phyloP scores from a whole-genome alignment of 1,139 yeast species.

The Geotrichum candidum region DNA sequence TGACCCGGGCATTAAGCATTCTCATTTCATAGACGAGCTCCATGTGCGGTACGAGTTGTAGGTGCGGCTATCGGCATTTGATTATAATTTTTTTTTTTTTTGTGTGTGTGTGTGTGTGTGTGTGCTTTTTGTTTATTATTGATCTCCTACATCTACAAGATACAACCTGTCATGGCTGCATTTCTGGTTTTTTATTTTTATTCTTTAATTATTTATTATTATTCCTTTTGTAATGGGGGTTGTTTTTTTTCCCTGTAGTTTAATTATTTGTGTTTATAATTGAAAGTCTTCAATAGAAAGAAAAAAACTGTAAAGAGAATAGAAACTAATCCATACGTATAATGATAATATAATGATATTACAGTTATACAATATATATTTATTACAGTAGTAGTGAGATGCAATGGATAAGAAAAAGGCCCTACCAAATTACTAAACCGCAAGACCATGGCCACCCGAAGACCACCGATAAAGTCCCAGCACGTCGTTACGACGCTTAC shows the following conservation, averaged over 20 bases:
- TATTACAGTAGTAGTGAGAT: too few relatives aligned
- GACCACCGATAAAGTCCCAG: slow-evolving; percentile 31
- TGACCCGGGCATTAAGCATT: slow-evolving; percentile 71
- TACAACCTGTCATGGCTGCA: neutral
- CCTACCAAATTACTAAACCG: slow-evolving; percentile 20
- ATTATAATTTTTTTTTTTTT: neutral
- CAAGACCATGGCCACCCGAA: slow-evolving; percentile 32
- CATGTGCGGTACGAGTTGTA: slow-evolving; percentile 50
- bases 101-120: neutral
- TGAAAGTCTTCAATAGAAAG: neutral
- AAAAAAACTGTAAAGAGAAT: too few relatives aligned
- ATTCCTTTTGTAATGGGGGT: neutral
- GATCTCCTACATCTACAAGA: neutral
- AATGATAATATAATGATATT: too few relatives aligned
- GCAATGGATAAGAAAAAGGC: too few relatives aligned
- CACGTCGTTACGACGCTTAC: slow-evolving; percentile 26
- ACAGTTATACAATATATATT: too few relatives aligned
- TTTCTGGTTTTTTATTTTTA: neutral
- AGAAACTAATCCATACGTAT: too few relatives aligned
- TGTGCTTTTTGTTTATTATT: neutral
- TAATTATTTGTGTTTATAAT: neutral
- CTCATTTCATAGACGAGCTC: slow-evolving; percentile 69
- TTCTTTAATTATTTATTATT: neutral
- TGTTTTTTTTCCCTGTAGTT: neutral
- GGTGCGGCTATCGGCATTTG: neutral